Conservation (phyloP, 305 asterid genomes). For the Fraxinus angustifolia region DNA sequence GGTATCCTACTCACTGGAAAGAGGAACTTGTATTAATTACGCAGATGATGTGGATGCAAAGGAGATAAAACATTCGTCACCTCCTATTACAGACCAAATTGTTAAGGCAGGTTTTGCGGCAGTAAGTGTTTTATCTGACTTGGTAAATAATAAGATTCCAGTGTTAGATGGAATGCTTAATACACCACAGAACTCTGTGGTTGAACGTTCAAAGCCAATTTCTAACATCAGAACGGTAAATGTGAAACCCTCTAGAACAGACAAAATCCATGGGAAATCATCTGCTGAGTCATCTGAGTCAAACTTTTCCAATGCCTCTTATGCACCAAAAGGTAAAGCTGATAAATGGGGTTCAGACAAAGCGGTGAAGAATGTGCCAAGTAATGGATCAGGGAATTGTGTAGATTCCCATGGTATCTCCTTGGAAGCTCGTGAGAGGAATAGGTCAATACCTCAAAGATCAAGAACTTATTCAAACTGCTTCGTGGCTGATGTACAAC, state of each 20-base stretch:
- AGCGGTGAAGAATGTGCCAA: constrained; percentile 31
- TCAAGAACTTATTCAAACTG: constrained; percentile 43
- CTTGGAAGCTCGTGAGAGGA: constrained; percentile 37
- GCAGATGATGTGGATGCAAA: constrained; percentile 34
- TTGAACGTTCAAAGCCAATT: constrained; percentile 44
- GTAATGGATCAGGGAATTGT: constrained; percentile 26
- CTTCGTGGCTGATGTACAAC: constrained; percentile 30
- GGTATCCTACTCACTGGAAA: constrained; percentile 28
- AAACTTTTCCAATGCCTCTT: constrained; percentile 20
- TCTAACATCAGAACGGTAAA: constrained; percentile 39
- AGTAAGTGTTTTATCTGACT: constrained; percentile 66
- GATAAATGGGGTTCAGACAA: constrained; percentile 39
- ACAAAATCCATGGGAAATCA: constrained; percentile 37
- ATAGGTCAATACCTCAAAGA: constrained; percentile 47
- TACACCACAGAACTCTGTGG: constrained; percentile 38
- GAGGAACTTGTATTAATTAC: constrained; percentile 40
- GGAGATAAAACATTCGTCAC: constrained; percentile 38
- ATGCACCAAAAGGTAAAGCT: constrained; percentile 30
- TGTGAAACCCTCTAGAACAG: constrained; percentile 41
- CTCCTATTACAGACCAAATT: constrained; percentile 64
- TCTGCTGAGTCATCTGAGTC: constrained; percentile 34
- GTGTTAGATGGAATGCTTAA: constrained; percentile 43
- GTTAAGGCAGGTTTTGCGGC: constrained; percentile 91
- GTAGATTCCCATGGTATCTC: constrained; percentile 31
- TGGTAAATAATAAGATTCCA: constrained; percentile 68